These are phyloP conservation scores for Pestalotiopsis sp. DNA, from an alignment of 2,329 filamentous ascomycete species.

Conservation along the genomic window DNA sequence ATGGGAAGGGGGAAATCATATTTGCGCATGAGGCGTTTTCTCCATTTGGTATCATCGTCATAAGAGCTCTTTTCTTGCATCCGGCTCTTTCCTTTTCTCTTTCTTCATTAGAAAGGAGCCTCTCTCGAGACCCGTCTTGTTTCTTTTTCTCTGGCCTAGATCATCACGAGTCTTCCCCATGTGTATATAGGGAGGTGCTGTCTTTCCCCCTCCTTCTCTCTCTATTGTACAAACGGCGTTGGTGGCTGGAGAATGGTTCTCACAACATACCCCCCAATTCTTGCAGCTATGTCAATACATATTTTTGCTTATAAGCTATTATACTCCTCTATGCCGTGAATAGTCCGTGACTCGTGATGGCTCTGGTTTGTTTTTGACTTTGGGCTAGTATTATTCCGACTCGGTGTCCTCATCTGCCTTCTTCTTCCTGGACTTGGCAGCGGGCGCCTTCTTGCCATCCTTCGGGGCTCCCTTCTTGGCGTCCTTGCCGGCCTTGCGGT, in stretches of 20 bases:
- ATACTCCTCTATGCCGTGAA: neutral
- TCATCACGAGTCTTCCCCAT: neutral
- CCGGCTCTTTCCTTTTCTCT: neutral
- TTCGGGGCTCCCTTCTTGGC: constrained; percentile 38
- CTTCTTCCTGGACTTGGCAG: constrained; percentile 23
- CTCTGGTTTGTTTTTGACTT: neutral
- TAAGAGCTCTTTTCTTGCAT: neutral
- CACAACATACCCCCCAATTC: constrained; percentile 12
- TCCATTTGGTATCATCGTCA: neutral
- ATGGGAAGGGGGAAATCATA: neutral
- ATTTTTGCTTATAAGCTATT: neutral
- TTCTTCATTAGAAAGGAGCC: neutral
- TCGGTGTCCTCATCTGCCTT: constrained; percentile 26
- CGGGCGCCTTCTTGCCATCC: constrained; percentile 10
- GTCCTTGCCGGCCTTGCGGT: constrained; percentile 68
- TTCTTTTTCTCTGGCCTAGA: neutral
- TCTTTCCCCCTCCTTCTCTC: neutral
- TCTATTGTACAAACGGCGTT: constrained; percentile 7
- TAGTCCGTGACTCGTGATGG: neutral
- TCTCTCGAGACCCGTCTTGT: neutral
- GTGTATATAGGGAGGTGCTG: neutral
- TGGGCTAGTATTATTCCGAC: neutral
- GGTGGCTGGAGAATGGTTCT: constrained; percentile 9
- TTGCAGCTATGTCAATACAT: constrained; percentile 12
- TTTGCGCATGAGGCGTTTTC: neutral